Base-by-base conservation (phyloP, 2,329 filamentous ascomycete species). In the Hypoxylon sp. region DNA sequence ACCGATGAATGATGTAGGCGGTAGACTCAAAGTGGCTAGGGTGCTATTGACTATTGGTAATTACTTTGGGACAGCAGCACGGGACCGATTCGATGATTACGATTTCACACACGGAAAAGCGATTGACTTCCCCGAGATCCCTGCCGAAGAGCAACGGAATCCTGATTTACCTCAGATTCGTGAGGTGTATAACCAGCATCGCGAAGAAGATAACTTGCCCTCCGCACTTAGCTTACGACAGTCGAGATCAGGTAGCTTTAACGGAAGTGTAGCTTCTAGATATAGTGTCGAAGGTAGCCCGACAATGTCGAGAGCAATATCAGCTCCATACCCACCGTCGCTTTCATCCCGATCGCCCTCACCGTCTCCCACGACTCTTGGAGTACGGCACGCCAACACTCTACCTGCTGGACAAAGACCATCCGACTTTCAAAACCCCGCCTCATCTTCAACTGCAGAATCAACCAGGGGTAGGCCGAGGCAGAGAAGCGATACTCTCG, bases 111-210 rank as follows among this genome's bases (percentile, higher is more conserved):
- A 76, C 3, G 82, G 84, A 17, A 78, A 78, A 46, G 83, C 84
- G 2, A 74, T 77, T n/a, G 79, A 81, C n/a, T 90, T 84, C 51
- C 88, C 88, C 0, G 82, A 84, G 59, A 79, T 87, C 0, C 88
- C 88, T 0, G 88, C 86, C 1, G 87, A 90, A 68, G 71, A 67
- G 1, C 65, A 76, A 2, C 81, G 85, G 30, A 87, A 87, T 50
- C 73, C 70, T 0, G 70, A 74, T 0, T 72, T 87, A 0, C 56
- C 66, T 17, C 69, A 77, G 2, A 81, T 84, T 25, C 79, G 77
- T 49, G 76, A 80, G 30, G 72, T 74, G 3, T 87, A 83, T 62
- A 82, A 81, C 41, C 74, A 67, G 3, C 71, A 61, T 9, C 75
- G 75, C 14, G 77, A 80, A 5, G 75, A 79, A 9, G 80, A 76